Conservation (phyloP, 1,284 basidiomycete species). For the Thelephora terrestris region DNA sequence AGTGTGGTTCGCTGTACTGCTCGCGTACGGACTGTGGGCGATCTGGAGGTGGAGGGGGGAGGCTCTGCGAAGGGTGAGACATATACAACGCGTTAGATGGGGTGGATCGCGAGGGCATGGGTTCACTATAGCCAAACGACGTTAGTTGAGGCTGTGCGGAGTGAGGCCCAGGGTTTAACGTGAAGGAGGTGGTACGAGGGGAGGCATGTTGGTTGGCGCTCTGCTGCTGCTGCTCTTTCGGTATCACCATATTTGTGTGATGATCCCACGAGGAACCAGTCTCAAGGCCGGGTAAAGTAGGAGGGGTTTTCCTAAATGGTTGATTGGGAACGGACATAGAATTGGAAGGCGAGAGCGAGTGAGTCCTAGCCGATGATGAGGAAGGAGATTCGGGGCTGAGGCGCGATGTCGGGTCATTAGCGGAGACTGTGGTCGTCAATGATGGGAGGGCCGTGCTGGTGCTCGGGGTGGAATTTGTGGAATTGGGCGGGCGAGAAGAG, state of each 20-base stretch:
- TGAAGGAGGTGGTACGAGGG: constrained; percentile 19
- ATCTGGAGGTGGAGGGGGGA: constrained; percentile 25
- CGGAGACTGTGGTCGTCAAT: background rate
- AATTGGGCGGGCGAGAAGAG: constrained; percentile 15
- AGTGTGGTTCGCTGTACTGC: constrained; percentile 25
- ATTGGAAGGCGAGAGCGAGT: constrained; percentile 25
- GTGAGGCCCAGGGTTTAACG: constrained; percentile 28
- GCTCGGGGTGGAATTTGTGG: too few relatives aligned
- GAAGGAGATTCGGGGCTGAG: constrained; percentile 25
- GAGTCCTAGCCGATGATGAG: constrained; percentile 23
- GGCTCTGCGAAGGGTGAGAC: constrained; percentile 23
- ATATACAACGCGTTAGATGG: constrained; percentile 23
- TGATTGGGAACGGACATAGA: constrained; percentile 26
- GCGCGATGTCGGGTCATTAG: background rate
- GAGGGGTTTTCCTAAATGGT: constrained; percentile 25
- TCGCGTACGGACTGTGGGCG: constrained; percentile 21
- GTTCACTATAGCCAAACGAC: constrained; percentile 2
- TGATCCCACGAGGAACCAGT: constrained; percentile 43
- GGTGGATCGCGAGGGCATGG: background rate
- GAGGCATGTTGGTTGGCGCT: constrained; percentile 27
- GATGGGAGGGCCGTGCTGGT: constrained; percentile 5
- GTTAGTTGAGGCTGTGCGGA: constrained; percentile 27
- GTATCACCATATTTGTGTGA: constrained; percentile 33
- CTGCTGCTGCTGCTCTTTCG: constrained; percentile 34
- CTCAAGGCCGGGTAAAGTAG: constrained; percentile 38